Percentiles rank a stretch among this genome's conserved stretches.
Conservation (phyloP, 169 alveolate species). For the Plasmodium relictum region DNA sequence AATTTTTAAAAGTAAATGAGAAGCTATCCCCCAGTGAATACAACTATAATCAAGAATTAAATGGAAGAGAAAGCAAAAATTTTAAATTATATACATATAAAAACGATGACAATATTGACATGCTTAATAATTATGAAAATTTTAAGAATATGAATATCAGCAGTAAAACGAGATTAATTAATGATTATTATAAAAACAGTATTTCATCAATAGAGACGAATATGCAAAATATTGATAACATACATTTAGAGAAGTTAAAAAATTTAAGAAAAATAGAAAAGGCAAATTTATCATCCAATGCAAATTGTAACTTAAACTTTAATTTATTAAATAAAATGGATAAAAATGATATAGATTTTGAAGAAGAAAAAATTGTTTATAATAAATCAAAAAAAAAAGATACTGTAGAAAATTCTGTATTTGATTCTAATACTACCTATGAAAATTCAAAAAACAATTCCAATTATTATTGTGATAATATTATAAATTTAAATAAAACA, state of each 20-base stretch:
- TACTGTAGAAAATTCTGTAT: not conserved
- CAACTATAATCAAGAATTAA: not conserved
- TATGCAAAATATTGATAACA: conserved; percentile 6
- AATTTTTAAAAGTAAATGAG: conserved; percentile 17
- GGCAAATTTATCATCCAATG: not conserved
- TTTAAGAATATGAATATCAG: not conserved
- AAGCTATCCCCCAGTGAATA: not conserved
- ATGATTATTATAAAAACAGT: conserved; percentile 18
- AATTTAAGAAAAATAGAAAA: conserved; percentile 15
- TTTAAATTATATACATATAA: conserved; percentile 9
- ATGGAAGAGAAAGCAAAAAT: no score
- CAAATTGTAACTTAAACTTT: not conserved
- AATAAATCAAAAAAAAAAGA: conserved; percentile 32
- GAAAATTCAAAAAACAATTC: conserved; percentile 14
- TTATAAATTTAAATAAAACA: conserved; percentile 9
- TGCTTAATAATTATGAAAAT: conserved; percentile 1
- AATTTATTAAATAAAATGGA: conserved; percentile 15
- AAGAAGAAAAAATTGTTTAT: conserved; percentile 24
- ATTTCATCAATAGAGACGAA: conserved; percentile 1
- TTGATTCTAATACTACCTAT: conserved; percentile 21
- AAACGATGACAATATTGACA: conserved; percentile 14
- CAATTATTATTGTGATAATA: conserved; percentile 16
- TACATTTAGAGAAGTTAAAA: conserved; percentile 1
- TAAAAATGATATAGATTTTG: conserved; percentile 23
- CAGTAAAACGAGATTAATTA: conserved; percentile 9